Percentiles rank a stretch among this genome's conserved stretches.
phyloP scores from a whole-genome alignment of 768 basidiomycete genomes.

The Phanerochaete sordida region DNA sequence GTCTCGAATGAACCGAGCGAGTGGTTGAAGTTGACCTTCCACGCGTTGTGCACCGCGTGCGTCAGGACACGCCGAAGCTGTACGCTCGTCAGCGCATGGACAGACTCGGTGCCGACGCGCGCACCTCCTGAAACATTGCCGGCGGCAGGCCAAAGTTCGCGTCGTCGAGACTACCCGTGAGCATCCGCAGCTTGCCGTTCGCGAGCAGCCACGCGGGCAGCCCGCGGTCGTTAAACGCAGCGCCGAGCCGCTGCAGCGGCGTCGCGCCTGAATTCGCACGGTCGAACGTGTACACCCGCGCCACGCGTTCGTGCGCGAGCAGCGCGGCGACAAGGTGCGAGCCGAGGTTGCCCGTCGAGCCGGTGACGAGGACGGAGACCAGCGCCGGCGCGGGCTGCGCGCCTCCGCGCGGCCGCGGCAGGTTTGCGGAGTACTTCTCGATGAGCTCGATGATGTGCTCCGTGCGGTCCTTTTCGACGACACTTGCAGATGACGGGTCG shows the following conservation, averaged over 20 bases:
- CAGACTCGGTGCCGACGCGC: neutral
- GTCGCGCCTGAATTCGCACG: neutral
- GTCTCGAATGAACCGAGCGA: constrained; percentile 29
- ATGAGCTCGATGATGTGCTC: constrained; percentile 9
- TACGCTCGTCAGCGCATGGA: neutral
- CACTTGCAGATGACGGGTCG: neutral
- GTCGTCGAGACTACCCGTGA: constrained; percentile 6
- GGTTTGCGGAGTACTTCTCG: constrained; percentile 9
- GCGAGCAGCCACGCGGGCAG: constrained; percentile 5
- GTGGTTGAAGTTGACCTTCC: constrained; percentile 38
- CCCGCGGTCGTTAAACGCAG: constrained; percentile 9
- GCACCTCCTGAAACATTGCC: constrained; percentile 5
- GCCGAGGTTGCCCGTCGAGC: constrained; percentile 16
- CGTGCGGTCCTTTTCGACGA: neutral
- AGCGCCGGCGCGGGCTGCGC: neutral
- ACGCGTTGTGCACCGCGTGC: constrained; percentile 24
- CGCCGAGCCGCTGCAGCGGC: neutral
- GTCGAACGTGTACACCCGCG: constrained; percentile 14
- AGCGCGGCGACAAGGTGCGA: constrained; percentile 11
- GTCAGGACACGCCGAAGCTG: constrained; percentile 6
- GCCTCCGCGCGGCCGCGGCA: neutral
- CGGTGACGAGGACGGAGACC: constrained; percentile 10
- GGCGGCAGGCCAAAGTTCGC: constrained; percentile 6
- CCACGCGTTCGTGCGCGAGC: constrained; percentile 7
- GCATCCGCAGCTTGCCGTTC: neutral